Evolutionary conservation across 1,139 yeast genomes (phyloP), one percentile per base, ranked within the genome.

Genomic region (Candida sp.): DNA sequence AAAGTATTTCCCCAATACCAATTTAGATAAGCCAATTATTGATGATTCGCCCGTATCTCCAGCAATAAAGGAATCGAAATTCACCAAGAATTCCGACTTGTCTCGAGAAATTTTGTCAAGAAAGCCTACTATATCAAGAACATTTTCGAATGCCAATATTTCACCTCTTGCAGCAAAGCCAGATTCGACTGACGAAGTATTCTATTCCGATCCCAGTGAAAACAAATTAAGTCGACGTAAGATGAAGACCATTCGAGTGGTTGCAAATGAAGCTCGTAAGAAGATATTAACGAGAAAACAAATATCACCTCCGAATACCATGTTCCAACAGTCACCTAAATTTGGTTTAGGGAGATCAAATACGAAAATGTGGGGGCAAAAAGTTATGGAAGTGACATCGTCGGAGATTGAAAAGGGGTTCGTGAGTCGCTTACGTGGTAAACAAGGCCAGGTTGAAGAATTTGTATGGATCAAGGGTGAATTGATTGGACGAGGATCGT

Each of bases 401-500:
- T 79, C 77, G 29, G 84, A 84, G 46, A 77, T 81, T 43, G 79
- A 79, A 38, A 68, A 70, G 42, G 84, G 82, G 1, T 73, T 73
- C 51, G 79, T 82, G 9, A 79, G 84, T 49, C 80, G 80, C 43
- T 61, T 84, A 42, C 69, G 87, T 19, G 80, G 78, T 45, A 76
- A 73, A 43, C 63, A 66, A 42, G 95, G 93, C 8, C 79, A 81
- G 39, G 80, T 80, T 55, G 86, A 85, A 55, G 96, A 89, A 63
- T 90, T 91, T 70, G 95, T 93, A 0, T 95, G 99, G 99, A 87
- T 95, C 42, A 90, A 90, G 60, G 99, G 99, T 73, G 98, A 91
- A 57, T 73, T 93, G 49, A 89, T 95, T 47, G 99, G 99, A 1
- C 81, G 91, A 47, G 99, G 99, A 0, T 91, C 97, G 0, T 95